Base-by-base conservation (phyloP, 106 monocot genomes). In the Amphibolis antarctica region DNA sequence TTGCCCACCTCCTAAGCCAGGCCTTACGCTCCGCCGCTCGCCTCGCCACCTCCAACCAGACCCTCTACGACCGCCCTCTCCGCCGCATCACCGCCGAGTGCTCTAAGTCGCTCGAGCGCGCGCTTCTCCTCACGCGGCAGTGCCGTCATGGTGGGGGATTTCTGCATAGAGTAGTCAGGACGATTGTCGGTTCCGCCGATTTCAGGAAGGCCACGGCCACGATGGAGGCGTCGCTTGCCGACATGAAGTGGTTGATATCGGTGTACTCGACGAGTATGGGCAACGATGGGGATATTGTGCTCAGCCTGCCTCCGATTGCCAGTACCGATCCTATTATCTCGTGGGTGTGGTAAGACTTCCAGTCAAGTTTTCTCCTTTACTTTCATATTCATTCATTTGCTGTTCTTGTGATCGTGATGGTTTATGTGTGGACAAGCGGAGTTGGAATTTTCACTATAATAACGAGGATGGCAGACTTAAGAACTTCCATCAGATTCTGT, bases 301-400 rank as follows among this genome's bases (percentile, higher is more conserved):
- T 78, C 46, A 62, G 65, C 54, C 71, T 85, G 17, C 80, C 80
- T 13, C 85, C 85, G 13, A 81, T 80, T 50, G 77, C 85, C 14
- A 75, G 68, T 71, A 85, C 74, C 25, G 77, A 85, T 48, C 85
- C 85, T 5, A 77, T 80, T 26, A 68, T 85, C 26, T 67, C 85
- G 49, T 80, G 67, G 75, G 77, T 81, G 22, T 85, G 56, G 56
- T 56, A 56, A 29, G 24, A 26, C 13, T 25, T 6, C 14, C 26
- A 13, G 25, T 56, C 56, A 13, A 1, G n/a, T n/a, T n/a, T n/a
- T n/a, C 48, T 0, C 4, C n/a, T 12, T 49, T 49, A 17, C n/a
- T 49, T 49, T 13, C n/a, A 14, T 0, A 1, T 17, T 49, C 56
- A 14, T 27, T 56, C 12, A 27, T 56, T 27, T 27, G 14, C 0